Conservation (phyloP, 75 land plant genomes). For the Pinus tabuliformis region DNA sequence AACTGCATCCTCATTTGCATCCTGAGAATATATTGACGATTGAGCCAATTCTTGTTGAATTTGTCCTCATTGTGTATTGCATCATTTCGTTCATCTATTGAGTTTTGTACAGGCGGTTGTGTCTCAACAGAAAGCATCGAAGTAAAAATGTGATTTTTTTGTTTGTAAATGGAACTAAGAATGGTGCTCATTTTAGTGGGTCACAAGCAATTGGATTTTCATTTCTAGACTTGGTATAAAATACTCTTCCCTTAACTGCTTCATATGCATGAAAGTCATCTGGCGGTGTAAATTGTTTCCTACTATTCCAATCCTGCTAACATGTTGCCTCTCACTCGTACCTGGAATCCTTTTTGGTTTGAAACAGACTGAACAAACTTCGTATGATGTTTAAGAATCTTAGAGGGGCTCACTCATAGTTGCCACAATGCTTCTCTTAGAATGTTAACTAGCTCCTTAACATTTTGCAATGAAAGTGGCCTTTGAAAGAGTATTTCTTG, state of each 20-base stretch:
- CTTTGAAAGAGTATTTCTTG: constrained; percentile 18
- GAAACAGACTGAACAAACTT: constrained; percentile 16
- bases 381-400: constrained; percentile 13
- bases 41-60: no score
- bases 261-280: constrained; percentile 75
- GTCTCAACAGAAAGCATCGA: constrained; percentile 18
- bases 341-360: constrained; percentile 23
- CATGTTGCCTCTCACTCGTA: constrained; percentile 40
- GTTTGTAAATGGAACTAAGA: constrained; percentile 83
- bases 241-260: constrained; percentile 66
- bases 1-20: no score
- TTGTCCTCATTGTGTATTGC: no score
- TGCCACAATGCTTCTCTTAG: constrained; percentile 81
- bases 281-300: constrained; percentile 63
- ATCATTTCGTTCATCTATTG: no score
- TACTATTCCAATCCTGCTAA: constrained; percentile 86
- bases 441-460: constrained; percentile 48
- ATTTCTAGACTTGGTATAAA: constrained; percentile 49
- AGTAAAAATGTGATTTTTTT: constrained; percentile 76
- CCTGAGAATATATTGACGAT: no score
- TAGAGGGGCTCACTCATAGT: constrained; percentile 64
- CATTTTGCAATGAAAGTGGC: no score
- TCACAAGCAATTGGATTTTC: constrained; percentile 66
- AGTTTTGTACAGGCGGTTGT: no score
- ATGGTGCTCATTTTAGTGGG: constrained; percentile 73